Evolutionary conservation across 805 yeast genomes (phyloP), one percentile per base, ranked within the genome.

Genomic region (Cyberlindnera bimundalis): DNA sequence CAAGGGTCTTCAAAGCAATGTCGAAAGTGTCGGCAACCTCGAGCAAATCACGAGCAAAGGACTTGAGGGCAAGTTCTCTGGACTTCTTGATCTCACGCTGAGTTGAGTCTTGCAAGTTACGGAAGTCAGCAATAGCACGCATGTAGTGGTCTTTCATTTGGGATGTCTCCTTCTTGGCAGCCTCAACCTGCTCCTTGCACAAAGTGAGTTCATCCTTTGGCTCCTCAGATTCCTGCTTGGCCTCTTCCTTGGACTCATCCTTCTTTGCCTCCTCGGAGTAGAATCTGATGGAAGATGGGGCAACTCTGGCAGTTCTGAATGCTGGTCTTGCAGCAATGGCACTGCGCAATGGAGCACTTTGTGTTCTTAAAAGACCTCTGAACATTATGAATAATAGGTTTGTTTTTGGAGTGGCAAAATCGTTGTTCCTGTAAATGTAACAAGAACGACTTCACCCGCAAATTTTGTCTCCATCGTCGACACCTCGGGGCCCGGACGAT

Each of bases 11-110:
- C 37, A 57, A 33, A 12, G 60, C 61, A 29, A 56, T 56, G 37
- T 56, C 60, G 35, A 57, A 57, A 40, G 59, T 57, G 45, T 57
- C 61, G 21, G 53, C 53, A 17, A 52, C 51, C 39, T 56, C 58
- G 24, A 57, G 48, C 29, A 57, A 28, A 38, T 57, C 61, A 42
- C 51, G 56, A 11, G 61, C 60, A 42, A 57, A 57, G 21, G 50
- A 43, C 46, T 57, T 56, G 31, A 57, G 44, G 2, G 61, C 60
- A 27, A 57, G 47, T 16, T 57, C 61, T 40, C 49, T 56, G 14
- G 61, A 52, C 38, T 57, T 57, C 37, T 53, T 43, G 39, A 56
- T 55, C 39, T 57, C 61, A 45, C 60, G 51, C 43, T 55, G 52
- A 14, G 61, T 57, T 16, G 59, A 47, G 17, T 55, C 60, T 38